A percentile compares a stretch with the other conserved stretches of the same genome.
Conservation (phyloP, 371 early-diverging fungal genomes). For the Circinella minor region DNA sequence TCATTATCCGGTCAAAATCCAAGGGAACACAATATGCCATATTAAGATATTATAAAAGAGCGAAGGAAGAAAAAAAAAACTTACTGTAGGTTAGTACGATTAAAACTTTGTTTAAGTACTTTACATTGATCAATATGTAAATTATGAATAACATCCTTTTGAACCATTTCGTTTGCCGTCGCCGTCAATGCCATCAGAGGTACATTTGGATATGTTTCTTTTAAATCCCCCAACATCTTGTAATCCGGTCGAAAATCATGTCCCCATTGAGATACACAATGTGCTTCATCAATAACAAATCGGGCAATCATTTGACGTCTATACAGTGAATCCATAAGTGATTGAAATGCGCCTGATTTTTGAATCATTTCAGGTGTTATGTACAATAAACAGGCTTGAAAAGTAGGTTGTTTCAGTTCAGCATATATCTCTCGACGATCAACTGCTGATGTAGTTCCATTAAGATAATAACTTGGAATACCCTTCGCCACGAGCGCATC, state of each 20-base stretch:
- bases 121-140: conserved; percentile 73
- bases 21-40: too few species aligned
- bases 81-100: conserved; percentile 78
- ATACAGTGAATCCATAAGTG: conserved; percentile 64
- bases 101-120: conserved; percentile 88
- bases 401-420: conserved; percentile 43
- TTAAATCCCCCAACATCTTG: conserved; percentile 72
- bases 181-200: conserved; percentile 99
- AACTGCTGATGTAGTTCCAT: conserved; percentile 59
- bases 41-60: neutral
- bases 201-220: conserved; percentile 71
- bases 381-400: conserved; percentile 77
- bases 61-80: conserved; percentile 11
- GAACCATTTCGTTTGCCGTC: conserved; percentile 94
- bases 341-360: conserved; percentile 70
- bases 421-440: conserved; percentile 65
- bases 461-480: conserved; percentile 80
- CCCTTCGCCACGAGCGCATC: conserved; percentile 79
- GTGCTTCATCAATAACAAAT: conserved; percentile 99
- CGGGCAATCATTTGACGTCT: conserved; percentile 67
- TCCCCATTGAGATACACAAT: conserved; percentile 98
- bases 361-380: conserved; percentile 96
- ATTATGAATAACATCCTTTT: conserved; percentile 72
- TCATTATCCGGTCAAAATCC: too few species aligned
- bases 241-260: conserved; percentile 95